Conservation (phyloP, 257 asterid species). For the Fraxinus pennsylvanica region DNA sequence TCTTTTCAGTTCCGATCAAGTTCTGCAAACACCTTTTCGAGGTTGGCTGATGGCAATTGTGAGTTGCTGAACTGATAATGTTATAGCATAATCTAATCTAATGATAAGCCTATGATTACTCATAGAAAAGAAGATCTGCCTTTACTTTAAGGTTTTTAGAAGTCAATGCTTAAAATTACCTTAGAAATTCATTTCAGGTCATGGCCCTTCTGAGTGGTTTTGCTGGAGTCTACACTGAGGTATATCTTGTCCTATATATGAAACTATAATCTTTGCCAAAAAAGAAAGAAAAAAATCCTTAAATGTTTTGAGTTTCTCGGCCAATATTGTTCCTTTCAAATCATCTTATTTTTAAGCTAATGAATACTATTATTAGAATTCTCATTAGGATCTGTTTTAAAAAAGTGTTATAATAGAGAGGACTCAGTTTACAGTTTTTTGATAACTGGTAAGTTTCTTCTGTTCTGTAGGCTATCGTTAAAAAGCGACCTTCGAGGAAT, state of each 20-base stretch:
- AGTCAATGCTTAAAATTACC: constrained; percentile 8
- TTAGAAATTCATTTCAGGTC: constrained; percentile 51
- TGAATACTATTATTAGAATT: constrained; percentile 15
- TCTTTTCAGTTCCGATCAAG: constrained; percentile 78
- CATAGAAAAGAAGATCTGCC: constrained; percentile 4
- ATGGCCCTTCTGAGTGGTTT: constrained; percentile 99
- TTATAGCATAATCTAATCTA: constrained; percentile 11
- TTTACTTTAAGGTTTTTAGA: constrained; percentile 8
- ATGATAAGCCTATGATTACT: constrained; percentile 5
- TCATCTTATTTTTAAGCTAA: constrained; percentile 17
- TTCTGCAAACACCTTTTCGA: constrained; percentile 84
- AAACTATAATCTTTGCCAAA: constrained; percentile 3
- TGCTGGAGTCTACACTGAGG: constrained; percentile 99
- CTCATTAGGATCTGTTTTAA: constrained; percentile 14
- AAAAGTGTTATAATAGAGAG: background rate
- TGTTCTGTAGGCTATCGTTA: constrained; percentile 77
- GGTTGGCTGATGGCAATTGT: constrained; percentile 99
- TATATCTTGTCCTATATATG: constrained; percentile 33
- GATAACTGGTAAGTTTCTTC: constrained; percentile 23
- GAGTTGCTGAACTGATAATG: constrained; percentile 49
- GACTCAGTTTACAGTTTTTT: constrained; percentile 16
- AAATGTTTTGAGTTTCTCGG: constrained; percentile 18
- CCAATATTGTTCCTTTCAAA: constrained; percentile 10
- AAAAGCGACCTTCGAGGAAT: constrained; percentile 93
- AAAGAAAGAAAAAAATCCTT: background rate